Percentiles rank a stretch among this genome's conserved stretches.
Evolutionary conservation across 2,329 filamentous ascomycete species (phyloP).

Genomic region (Ophiostoma quercus): DNA sequence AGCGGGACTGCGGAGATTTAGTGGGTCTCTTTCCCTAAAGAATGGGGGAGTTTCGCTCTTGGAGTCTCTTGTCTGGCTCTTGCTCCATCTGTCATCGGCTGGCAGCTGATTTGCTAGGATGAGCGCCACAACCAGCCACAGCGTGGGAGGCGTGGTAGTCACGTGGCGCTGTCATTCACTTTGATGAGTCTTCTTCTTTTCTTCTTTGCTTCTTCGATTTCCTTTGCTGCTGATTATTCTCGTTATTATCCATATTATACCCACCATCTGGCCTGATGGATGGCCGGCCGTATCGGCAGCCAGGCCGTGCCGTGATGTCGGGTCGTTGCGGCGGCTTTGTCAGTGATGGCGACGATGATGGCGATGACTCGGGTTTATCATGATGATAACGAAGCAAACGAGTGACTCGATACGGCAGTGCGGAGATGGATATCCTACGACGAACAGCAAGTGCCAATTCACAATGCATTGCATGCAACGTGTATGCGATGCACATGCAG

Average conservation of each 20-base stretch:
- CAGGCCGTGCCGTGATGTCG: not conserved
- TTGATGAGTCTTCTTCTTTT: not conserved
- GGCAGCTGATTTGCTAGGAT: not conserved
- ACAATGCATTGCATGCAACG: not conserved
- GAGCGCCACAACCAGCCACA: not conserved
- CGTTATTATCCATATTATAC: not conserved
- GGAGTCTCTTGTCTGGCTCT: not conserved
- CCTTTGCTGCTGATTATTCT: not conserved
- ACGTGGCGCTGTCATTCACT: not conserved
- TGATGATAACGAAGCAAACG: too few species aligned
- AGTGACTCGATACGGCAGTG: too few species aligned
- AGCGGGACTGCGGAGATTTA: slow-evolving; percentile 9
- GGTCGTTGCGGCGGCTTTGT: not conserved
- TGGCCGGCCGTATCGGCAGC: not conserved
- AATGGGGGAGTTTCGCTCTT: not conserved
- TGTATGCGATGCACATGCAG: slow-evolving; percentile 1
- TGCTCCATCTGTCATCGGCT: slow-evolving; percentile 1
- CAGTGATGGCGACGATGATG: not conserved
- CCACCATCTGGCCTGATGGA: not conserved
- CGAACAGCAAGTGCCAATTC: slow-evolving; percentile 9
- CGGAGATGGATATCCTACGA: not conserved
- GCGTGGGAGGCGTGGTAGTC: not conserved
- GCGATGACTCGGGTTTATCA: not conserved
- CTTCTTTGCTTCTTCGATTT: not conserved
- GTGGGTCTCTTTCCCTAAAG: not conserved